These are phyloP conservation scores for Saccharomycopsis sp. DNA, from an alignment of 805 yeast species.

Conservation along the genomic window DNA sequence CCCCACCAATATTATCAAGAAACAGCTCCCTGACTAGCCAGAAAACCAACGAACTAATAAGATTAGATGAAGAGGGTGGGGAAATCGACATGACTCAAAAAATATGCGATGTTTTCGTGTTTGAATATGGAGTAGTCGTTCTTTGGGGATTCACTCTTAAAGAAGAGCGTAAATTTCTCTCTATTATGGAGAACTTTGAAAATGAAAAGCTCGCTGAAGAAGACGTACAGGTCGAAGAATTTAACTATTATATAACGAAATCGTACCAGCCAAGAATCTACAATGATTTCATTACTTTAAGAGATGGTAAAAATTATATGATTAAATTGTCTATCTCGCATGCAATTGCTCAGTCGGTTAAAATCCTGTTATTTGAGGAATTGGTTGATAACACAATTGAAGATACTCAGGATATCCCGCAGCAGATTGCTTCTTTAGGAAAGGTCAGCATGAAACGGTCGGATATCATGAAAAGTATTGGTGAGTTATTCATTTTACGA, in stretches of 20 bases:
- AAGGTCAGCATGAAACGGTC: constrained; percentile 91
- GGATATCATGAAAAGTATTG: constrained; percentile 95
- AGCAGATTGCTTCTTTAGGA: constrained; percentile 90
- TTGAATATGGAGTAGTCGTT: constrained; percentile 96
- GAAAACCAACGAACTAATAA: constrained; percentile 31
- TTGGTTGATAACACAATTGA: constrained; percentile 94
- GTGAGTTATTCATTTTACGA: constrained; percentile 84
- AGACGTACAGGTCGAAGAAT: constrained; percentile 91
- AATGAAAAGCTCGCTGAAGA: constrained; percentile 85
- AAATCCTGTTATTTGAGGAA: constrained; percentile 92
- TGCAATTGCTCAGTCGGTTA: constrained; percentile 92
- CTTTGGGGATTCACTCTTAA: constrained; percentile 89
- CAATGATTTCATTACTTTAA: constrained; percentile 87
- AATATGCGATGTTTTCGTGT: constrained; percentile 74
- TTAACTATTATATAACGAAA: constrained; percentile 89
- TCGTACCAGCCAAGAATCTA: constrained; percentile 93
- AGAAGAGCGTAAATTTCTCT: constrained; percentile 77
- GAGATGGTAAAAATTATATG: constrained; percentile 89
- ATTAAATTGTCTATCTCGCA: constrained; percentile 88
- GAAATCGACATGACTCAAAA: constrained; percentile 81
- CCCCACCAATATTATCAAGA: constrained; percentile 4
- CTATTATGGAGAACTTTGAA: constrained; percentile 85
- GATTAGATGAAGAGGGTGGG: constrained; percentile 92
- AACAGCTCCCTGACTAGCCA: constrained; percentile 19
- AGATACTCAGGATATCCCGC: constrained; percentile 95